Percentiles rank a stretch among this genome's conserved stretches.
Evolutionary conservation across 495 filamentous ascomycete genomes (phyloP).

Genomic region (Xylaria nigripes): DNA sequence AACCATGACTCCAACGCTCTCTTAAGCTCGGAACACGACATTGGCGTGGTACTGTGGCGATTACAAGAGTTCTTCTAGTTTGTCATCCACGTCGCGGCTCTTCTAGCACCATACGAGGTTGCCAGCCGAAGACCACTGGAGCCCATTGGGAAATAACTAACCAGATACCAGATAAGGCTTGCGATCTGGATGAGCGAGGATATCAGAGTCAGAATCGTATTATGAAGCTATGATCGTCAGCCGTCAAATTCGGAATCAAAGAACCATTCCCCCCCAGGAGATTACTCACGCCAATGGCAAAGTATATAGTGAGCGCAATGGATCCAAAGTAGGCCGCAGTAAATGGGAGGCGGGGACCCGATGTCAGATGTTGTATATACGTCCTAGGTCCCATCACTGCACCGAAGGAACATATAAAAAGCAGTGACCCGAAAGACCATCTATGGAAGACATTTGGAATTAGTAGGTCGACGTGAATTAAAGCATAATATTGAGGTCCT

Average conservation of each 20-base stretch:
- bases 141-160: conserved; percentile 98
- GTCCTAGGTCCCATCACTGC: conserved; percentile 81
- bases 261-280: neutral
- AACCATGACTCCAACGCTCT: conserved; percentile 3
- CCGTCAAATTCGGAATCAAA: neutral
- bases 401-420: conserved; percentile 90
- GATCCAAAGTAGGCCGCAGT: conserved; percentile 96
- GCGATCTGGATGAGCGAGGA: conserved; percentile 75
- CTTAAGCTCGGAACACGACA: conserved; percentile 2
- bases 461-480: conserved; percentile 10
- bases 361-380: conserved; percentile 80
- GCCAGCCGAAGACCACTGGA: conserved; percentile 80
- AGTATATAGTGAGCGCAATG: conserved; percentile 83
- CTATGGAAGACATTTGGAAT: conserved; percentile 37
- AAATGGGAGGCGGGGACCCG: conserved; percentile 79
- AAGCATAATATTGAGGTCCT: conserved; percentile 1
- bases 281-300: conserved; percentile 76
- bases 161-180: conserved; percentile 82
- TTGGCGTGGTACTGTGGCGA: neutral
- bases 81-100: conserved; percentile 83
- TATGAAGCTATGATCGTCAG: conserved; percentile 56
- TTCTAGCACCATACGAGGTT: conserved; percentile 71
- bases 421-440: conserved; percentile 85
- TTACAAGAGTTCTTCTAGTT: conserved; percentile 39
- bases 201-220: conserved; percentile 71